Conservation (phyloP, 1,284 basidiomycete species). For the Apiotrichum gracile region DNA sequence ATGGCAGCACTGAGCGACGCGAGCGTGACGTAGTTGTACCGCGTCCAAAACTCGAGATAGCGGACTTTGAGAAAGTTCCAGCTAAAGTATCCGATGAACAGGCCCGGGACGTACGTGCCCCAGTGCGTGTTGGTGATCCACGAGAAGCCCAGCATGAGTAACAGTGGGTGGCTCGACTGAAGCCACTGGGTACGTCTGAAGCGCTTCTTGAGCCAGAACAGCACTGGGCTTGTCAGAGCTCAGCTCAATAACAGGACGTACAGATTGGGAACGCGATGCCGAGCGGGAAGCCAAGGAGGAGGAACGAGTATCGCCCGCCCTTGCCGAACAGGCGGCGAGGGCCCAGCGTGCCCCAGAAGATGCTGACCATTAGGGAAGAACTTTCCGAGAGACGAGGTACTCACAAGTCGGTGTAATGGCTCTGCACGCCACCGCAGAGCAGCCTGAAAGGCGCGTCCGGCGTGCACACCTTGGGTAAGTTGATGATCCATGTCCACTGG, state of each 20-base stretch:
- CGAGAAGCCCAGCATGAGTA: background rate
- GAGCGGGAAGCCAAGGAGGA: constrained; percentile 63
- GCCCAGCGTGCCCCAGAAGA: constrained; percentile 74
- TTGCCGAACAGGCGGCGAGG: constrained; percentile 63
- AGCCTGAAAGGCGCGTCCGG: background rate
- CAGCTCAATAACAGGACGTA: constrained; percentile 28
- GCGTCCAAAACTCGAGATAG: constrained; percentile 32
- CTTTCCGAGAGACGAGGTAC: too few relatives aligned
- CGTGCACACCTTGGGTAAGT: background rate
- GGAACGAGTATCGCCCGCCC: constrained; percentile 56
- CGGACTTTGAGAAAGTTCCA: background rate
- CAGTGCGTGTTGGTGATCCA: background rate
- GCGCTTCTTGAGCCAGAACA: background rate
- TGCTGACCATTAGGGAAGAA: constrained; percentile 34
- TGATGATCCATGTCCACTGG: background rate
- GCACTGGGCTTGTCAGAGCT: constrained; percentile 16
- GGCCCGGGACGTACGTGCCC: background rate
- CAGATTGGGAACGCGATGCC: constrained; percentile 51
- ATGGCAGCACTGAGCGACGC: constrained; percentile 43
- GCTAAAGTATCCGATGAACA: background rate
- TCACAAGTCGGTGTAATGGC: constrained; percentile 45
- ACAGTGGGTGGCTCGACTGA: background rate
- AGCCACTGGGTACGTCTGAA: background rate
- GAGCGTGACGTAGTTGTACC: constrained; percentile 43
- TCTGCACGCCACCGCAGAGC: background rate